Evolutionary conservation across 1,284 basidiomycete species (phyloP).

Genomic region (Ustilago tritici): DNA sequence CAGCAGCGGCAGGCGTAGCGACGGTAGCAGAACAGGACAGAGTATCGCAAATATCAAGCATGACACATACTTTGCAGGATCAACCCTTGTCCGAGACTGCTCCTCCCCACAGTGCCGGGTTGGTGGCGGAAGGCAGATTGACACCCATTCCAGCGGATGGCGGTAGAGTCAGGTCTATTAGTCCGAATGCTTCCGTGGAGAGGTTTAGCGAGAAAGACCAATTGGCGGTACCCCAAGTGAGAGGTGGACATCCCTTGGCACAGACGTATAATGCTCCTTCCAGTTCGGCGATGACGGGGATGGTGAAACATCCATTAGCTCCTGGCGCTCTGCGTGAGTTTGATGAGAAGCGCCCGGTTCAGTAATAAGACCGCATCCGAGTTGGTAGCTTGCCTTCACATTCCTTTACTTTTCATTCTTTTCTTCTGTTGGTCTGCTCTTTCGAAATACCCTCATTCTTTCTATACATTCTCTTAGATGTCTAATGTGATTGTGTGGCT

Average conservation of each 20-base stretch:
- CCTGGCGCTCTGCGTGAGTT: not conserved
- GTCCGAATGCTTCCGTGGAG: not conserved
- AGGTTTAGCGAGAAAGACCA: conserved; percentile 29
- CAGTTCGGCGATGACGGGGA: not conserved
- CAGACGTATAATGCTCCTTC: not conserved
- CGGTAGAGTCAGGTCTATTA: not conserved
- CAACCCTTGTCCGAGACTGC: conserved; percentile 61
- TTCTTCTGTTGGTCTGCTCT: not conserved
- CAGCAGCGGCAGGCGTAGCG: not conserved
- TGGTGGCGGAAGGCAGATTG: conserved; percentile 4
- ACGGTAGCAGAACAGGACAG: conserved; percentile 31
- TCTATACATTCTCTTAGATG: not conserved
- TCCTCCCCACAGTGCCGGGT: not conserved
- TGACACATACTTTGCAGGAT: conserved; percentile 54
- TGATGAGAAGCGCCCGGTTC: not conserved
- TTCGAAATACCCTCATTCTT: not conserved
- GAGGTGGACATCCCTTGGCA: not conserved
- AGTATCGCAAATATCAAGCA: conserved; percentile 49
- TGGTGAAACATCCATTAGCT: too few relatives aligned
- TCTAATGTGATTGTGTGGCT: too few relatives aligned
- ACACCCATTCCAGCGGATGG: conserved; percentile 1
- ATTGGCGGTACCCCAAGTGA: conserved; percentile 7
- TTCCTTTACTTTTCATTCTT: too few relatives aligned
- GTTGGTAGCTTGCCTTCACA: too few relatives aligned
- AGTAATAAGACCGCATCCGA: too few relatives aligned